A percentile compares a stretch with the other conserved stretches of the same genome.
Conservation (phyloP, 768 basidiomycete species). For the Cystofilobasidium macerans region DNA sequence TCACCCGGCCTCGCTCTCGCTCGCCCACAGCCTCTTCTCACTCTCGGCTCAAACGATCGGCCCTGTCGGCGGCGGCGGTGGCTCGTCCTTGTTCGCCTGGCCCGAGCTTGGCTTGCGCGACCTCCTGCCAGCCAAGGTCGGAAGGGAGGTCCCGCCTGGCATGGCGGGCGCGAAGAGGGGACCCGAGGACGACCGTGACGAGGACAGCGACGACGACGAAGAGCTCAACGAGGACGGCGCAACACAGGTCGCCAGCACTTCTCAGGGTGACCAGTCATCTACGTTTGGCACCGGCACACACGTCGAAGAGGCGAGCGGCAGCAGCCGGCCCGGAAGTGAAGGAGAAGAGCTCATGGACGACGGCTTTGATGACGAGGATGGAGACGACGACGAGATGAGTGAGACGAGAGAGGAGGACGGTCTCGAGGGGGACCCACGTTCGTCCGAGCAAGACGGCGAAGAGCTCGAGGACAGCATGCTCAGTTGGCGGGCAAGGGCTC, state of each 20-base stretch:
- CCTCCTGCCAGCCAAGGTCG: slow-evolving; percentile 10
- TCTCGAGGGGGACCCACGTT: too few species aligned
- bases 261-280: too few species aligned
- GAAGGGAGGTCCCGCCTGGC: slow-evolving; percentile 21
- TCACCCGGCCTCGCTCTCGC: not conserved
- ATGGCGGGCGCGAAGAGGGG: slow-evolving; percentile 25
- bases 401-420: too few species aligned
- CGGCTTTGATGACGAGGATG: not conserved
- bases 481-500: too few species aligned
- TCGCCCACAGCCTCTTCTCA: not conserved
- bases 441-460: too few species aligned
- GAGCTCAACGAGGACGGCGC: too few species aligned
- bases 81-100: too few species aligned
- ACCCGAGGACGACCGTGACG: slow-evolving; percentile 15
- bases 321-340: too few species aligned
- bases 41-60: not conserved
- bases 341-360: not conserved
- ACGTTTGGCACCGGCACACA: too few species aligned
- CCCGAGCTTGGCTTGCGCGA: slow-evolving; percentile 8
- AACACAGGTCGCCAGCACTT: too few species aligned
- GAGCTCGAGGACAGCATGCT: too few species aligned
- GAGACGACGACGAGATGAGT: not conserved
- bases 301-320: too few species aligned
- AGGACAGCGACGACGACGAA: not conserved
- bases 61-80: not conserved